phyloP scores from a whole-genome alignment of 495 filamentous ascomycete genomes.

The Penicillium chermesinum region DNA sequence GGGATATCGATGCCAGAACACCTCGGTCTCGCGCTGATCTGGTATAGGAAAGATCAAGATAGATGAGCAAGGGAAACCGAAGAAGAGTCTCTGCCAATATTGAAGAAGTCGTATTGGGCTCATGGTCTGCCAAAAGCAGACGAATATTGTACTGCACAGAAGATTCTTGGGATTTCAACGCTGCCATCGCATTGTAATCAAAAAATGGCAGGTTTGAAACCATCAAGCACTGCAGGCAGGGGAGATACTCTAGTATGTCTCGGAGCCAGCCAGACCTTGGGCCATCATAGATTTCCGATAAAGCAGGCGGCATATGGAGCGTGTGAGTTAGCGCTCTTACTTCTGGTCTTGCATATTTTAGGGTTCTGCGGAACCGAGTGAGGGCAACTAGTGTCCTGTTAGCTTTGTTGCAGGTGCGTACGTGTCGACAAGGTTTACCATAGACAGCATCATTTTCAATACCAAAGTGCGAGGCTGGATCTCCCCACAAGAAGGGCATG shows the following conservation, averaged over 20 bases:
- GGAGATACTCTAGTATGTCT: constrained; percentile 56
- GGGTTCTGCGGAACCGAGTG: constrained; percentile 56
- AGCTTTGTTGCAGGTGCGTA: background rate
- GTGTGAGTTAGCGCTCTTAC: constrained; percentile 58
- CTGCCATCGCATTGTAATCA: constrained; percentile 56
- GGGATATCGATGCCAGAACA: constrained; percentile 42
- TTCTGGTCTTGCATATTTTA: constrained; percentile 48
- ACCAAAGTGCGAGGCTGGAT: constrained; percentile 60
- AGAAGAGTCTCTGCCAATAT: constrained; percentile 49
- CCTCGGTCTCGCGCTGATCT: constrained; percentile 47
- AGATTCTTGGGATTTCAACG: constrained; percentile 29
- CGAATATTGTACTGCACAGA: constrained; percentile 39
- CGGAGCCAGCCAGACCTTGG: constrained; percentile 57
- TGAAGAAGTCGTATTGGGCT: constrained; percentile 52
- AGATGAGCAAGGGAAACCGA: constrained; percentile 51
- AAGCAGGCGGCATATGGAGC: constrained; percentile 60
- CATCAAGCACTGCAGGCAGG: constrained; percentile 56
- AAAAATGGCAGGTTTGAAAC: constrained; percentile 60
- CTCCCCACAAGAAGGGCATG: constrained; percentile 59
- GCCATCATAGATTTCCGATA: constrained; percentile 61
- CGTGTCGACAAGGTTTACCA: constrained; percentile 26
- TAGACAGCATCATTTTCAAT: constrained; percentile 60
- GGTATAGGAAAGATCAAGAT: constrained; percentile 58
- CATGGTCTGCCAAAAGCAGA: constrained; percentile 53
- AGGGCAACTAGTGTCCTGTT: constrained; percentile 46